A percentile compares a stretch with the other conserved stretches of the same genome.
Evolutionary conservation across 2,329 filamentous ascomycete species (phyloP).

Genomic region (Stachybotrys echinatus): DNA sequence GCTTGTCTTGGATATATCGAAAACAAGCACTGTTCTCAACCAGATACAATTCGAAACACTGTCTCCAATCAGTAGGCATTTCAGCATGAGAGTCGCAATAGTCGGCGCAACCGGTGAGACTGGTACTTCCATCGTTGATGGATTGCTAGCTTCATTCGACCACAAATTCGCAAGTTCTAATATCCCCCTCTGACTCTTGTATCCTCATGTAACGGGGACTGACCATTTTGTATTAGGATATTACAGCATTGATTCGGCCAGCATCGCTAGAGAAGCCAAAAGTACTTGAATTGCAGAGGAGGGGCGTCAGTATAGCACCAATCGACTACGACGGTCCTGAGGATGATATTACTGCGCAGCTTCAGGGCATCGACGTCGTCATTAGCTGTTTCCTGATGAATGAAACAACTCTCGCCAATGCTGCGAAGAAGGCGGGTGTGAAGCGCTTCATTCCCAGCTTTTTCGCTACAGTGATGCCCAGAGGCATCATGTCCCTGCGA

Average conservation of each 20-base stretch:
- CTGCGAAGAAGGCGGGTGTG: conserved; percentile 42
- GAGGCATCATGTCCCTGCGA: conserved; percentile 21
- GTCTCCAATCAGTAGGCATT: too few relatives aligned
- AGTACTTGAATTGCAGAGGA: conserved; percentile 29
- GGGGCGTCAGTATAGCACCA: conserved; percentile 36
- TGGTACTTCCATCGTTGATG: conserved; percentile 31
- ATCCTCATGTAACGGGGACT: neutral
- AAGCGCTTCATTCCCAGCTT: conserved; percentile 41
- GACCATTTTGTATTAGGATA: conserved; percentile 27
- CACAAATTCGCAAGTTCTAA: conserved; percentile 17
- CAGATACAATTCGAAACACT: too few relatives aligned
- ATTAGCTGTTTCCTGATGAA: conserved; percentile 36
- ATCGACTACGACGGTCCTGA: conserved; percentile 35
- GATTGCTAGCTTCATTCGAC: conserved; percentile 22
- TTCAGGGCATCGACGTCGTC: conserved; percentile 38
- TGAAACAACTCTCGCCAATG: conserved; percentile 40
- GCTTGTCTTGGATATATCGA: too few relatives aligned
- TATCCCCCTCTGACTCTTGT: neutral
- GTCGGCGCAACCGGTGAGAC: conserved; percentile 38
- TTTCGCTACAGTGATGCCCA: conserved; percentile 20
- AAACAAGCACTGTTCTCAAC: too few relatives aligned
- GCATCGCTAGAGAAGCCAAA: conserved; percentile 40
- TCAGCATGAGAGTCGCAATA: conserved; percentile 23
- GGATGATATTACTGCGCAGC: conserved; percentile 30
- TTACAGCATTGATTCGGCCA: conserved; percentile 41